Evolutionary conservation across 208 protist species (phyloP).

Genomic region (Strigomonas galati): DNA sequence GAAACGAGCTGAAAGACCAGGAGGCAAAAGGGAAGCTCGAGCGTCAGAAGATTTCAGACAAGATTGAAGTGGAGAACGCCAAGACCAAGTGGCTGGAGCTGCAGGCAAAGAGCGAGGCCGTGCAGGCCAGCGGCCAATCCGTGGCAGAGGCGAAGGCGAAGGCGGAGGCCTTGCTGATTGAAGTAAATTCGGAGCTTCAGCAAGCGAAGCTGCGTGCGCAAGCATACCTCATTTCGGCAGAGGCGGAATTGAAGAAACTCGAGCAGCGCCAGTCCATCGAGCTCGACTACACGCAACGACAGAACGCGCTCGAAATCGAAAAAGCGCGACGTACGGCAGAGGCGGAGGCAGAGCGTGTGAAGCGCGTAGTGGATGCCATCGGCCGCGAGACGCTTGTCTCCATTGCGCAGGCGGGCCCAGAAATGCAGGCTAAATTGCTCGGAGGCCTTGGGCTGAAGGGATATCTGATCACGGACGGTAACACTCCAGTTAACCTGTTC

Average conservation of each 20-base stretch:
- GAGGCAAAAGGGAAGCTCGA: conserved; percentile 90
- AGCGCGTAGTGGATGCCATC: conserved; percentile 82
- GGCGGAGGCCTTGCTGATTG: conserved; percentile 88
- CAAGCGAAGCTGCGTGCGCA: conserved; percentile 83
- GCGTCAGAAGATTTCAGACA: conserved; percentile 88
- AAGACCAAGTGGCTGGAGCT: conserved; percentile 83
- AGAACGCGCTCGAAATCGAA: conserved; percentile 87
- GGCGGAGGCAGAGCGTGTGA: conserved; percentile 90
- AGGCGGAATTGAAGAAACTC: conserved; percentile 84
- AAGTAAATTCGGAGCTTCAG: conserved; percentile 83
- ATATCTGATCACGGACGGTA: conserved; percentile 96
- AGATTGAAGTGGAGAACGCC: conserved; percentile 77
- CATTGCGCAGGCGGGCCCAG: conserved; percentile 91
- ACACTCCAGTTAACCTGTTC: conserved; percentile 94
- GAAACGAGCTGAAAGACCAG: conserved; percentile 91
- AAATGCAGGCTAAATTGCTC: conserved; percentile 96
- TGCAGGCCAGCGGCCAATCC: conserved; percentile 91
- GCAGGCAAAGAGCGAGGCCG: conserved; percentile 89
- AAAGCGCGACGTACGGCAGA: conserved; percentile 70
- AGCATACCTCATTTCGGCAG: conserved; percentile 76
- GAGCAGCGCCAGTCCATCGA: conserved; percentile 83
- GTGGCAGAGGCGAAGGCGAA: conserved; percentile 89
- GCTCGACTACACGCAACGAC: conserved; percentile 63
- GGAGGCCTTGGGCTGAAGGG: conserved; percentile 91
- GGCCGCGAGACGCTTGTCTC: conserved; percentile 88